A percentile compares a stretch with the other conserved stretches of the same genome.
Evolutionary conservation across 768 basidiomycete genomes (phyloP).

Genomic region (Leucosporidium yakuticum): DNA sequence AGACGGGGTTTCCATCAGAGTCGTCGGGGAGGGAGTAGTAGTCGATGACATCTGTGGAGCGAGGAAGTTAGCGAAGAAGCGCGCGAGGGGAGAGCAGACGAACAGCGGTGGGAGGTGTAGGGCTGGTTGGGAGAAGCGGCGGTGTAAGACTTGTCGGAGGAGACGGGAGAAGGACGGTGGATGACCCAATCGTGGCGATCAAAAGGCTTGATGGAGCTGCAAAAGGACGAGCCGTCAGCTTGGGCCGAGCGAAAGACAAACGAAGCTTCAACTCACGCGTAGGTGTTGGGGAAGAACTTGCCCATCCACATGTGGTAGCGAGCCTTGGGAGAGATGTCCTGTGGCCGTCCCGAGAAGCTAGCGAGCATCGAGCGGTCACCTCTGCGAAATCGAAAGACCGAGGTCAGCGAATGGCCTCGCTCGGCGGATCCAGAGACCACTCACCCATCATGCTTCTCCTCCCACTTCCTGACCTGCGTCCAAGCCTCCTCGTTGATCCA

Average conservation of each 20-base stretch:
- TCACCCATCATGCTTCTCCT: conserved; percentile 60
- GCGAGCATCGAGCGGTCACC: conserved; percentile 67
- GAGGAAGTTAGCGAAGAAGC: background rate
- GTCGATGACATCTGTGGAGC: conserved; percentile 63
- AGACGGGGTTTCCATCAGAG: conserved; percentile 85
- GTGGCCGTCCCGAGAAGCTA: conserved; percentile 80
- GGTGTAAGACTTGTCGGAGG: conserved; percentile 16
- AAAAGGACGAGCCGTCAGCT: background rate
- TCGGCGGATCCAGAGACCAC: conserved; percentile 38
- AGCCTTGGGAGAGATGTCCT: conserved; percentile 91
- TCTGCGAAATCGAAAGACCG: conserved; percentile 43
- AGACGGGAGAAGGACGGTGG: conserved; percentile 66
- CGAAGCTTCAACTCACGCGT: conserved; percentile 60
- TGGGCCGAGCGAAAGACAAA: background rate
- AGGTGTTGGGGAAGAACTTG: conserved; percentile 78
- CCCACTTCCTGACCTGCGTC: conserved; percentile 91
- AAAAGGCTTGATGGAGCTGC: conserved; percentile 83
- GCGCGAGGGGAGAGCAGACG: background rate
- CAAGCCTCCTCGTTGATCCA: conserved; percentile 96
- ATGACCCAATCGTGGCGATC: conserved; percentile 98
- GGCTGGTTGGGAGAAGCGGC: conserved; percentile 24
- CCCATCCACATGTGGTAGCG: conserved; percentile 78
- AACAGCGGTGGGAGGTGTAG: conserved; percentile 27
- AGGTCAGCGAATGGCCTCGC: no score
- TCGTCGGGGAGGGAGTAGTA: conserved; percentile 92